Evolutionary conservation across 1,284 basidiomycete species (phyloP).

Genomic region (Tilletia setariae): DNA sequence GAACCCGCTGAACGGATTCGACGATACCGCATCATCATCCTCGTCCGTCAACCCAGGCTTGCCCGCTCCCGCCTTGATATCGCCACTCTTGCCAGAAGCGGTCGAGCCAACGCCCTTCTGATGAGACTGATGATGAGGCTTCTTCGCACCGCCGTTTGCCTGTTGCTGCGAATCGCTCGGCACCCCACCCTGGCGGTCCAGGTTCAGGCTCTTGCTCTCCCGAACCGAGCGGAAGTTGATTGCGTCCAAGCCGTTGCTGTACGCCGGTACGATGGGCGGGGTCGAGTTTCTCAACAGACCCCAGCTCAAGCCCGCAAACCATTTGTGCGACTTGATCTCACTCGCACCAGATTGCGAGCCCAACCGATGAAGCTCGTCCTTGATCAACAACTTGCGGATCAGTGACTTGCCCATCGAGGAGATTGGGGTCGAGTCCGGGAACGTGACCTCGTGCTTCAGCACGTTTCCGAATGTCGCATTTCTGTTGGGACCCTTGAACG

Average conservation of each 20-base stretch:
- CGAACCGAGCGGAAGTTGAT: conserved; percentile 86
- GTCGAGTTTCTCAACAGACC: conserved; percentile 86
- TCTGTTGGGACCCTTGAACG: conserved; percentile 93
- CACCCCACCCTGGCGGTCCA: conserved; percentile 63
- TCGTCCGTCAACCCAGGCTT: conserved; percentile 46
- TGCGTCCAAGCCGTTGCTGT: conserved; percentile 75
- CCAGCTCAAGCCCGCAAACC: conserved; percentile 96
- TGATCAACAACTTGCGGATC: conserved; percentile 82
- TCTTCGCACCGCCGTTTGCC: not conserved
- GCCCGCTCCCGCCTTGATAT: conserved; percentile 42
- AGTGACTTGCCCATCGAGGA: conserved; percentile 77
- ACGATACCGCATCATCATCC: conserved; percentile 48
- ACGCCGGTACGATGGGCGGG: conserved; percentile 85
- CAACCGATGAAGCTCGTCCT: conserved; percentile 82
- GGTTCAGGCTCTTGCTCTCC: conserved; percentile 82
- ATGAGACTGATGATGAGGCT: not conserved
- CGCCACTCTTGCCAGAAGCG: conserved; percentile 56
- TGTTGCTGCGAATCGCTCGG: conserved; percentile 45
- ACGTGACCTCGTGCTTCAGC: conserved; percentile 77
- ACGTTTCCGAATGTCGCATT: conserved; percentile 97
- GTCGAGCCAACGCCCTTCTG: conserved; percentile 16
- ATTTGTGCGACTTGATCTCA: conserved; percentile 98
- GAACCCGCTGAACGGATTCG: conserved; percentile 49
- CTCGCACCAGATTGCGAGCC: conserved; percentile 91
- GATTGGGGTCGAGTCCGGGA: conserved; percentile 80